A percentile compares a stretch with the other conserved stretches of the same genome.
Evolutionary conservation across 257 asterid species (phyloP).

Genomic region (Solanum etuberosum): DNA sequence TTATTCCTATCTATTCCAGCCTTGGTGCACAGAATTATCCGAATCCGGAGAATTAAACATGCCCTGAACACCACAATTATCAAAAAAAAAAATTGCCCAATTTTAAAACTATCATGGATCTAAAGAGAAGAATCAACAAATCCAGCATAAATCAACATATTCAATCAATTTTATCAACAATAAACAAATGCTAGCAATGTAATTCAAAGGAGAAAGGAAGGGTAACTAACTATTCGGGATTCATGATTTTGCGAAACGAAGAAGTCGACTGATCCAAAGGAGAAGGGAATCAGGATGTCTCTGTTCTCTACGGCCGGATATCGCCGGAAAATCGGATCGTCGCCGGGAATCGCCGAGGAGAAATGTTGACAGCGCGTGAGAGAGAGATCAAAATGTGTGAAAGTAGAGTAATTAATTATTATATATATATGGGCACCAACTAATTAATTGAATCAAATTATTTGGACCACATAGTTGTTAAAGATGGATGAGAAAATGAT

Average conservation of each 20-base stretch:
- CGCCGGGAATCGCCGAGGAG: neutral
- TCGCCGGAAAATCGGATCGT: neutral
- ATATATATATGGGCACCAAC: neutral
- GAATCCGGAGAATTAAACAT: neutral
- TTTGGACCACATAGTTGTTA: neutral
- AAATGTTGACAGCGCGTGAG: neutral
- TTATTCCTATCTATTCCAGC: neutral
- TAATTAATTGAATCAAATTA: neutral
- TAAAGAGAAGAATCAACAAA: neutral
- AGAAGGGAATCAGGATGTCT: neutral
- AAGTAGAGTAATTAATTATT: neutral
- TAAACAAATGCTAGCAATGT: neutral
- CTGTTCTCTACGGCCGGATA: neutral
- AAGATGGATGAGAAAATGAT: neutral
- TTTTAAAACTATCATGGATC: neutral
- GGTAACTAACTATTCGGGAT: slow-evolving; percentile 4
- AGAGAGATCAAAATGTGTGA: neutral
- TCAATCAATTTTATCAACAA: neutral
- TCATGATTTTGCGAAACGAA: neutral
- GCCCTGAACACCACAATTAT: neutral
- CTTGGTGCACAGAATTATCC: neutral
- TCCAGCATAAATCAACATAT: neutral
- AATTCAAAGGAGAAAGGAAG: neutral
- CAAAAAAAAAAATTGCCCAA: neutral
- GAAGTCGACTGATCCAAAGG: neutral